Evolutionary conservation across 129 eudicot species (phyloP), one percentile per base, ranked within the genome.

Genomic region (Logfia minima): DNA sequence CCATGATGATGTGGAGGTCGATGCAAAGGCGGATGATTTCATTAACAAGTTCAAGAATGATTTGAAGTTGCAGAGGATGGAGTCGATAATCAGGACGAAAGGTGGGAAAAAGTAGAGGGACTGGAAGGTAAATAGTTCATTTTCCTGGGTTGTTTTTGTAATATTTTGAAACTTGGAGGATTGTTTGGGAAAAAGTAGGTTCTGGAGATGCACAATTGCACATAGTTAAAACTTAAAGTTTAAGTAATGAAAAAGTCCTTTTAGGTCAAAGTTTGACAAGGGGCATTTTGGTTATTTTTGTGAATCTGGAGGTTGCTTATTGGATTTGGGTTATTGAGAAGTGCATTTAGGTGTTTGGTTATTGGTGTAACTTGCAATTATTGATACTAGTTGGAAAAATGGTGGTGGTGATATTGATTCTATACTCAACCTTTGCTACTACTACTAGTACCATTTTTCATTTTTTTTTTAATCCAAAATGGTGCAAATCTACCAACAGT

Each of bases 21-120:
- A 94, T 77, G 85, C 92, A 0, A 86, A 81, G 53, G 98, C 98
- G 8, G 98, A 89, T 75, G 92, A 89, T 64, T 94, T 94, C 81
- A 94, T 94, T 62, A 87, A 86, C 87, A 87, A 39, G 79, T 94
- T 94, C 72, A 89, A 79, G 93, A 81, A 91, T 31, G 92, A 94
- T 75, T 61, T 94, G 74, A 89, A 86, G 89, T 77, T 94, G 75
- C 98, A 94, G 87, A 84, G 97, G 87, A 21, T 91, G 66, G 96
- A 91, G 19, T 91, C 97, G 3, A 89, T 94, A n/a, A 48, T 88
- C 45, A 77, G 92, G 83, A 88, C 86, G 81, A 90, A 90, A 82
- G 88, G 86, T 29, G 69, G 75, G 83, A 82, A 84, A 66, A 67
- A 83, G 81, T 66, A 85, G 87, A 79, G 90, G 87, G 74, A 43